Evolutionary conservation across 2,329 filamentous ascomycete genomes (phyloP), one percentile per base, ranked within the genome.

Genomic region (Niveomyces coronatus): DNA sequence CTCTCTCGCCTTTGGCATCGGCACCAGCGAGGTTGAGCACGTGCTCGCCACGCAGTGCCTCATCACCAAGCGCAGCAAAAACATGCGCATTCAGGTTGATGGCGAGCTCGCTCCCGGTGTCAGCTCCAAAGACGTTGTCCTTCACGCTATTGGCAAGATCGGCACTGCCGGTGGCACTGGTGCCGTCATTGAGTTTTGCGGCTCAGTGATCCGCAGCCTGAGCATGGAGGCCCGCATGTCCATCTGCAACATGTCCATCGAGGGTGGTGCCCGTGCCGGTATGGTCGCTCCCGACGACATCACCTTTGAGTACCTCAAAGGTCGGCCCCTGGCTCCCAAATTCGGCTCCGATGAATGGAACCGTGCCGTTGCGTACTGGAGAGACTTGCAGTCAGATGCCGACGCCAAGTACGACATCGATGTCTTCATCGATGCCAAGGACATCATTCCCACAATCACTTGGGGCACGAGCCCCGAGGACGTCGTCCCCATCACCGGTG

Each of bases 181-280:
- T 45, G 81, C 83, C 37, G 91, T 96, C 47, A 95, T 98, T 53
- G 91, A 98, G 67, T 98, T 89, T 68, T 94, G 87, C 56, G 91
- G 91, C 43, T 94, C 88, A 36, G 85, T 91, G 44, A 95, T 98
- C 57, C 79, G 86, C 50, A 67, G 64, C 44, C 70, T 96, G 51
- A 94, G 85, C 62, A 94, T 98, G 76, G 91, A 96, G 64, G 91
- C 89, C 30, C 79, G 91, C 49, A 96, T 98, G 91, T 95, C 88
- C 46, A 94, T 98, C 59, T 96, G 91, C 70, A 98, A 98, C 69
- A 96, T 96, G 91, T 87, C 88, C 11, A 95, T 96, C 50, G 91
- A 98, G 69, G 91, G 74, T 49, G 91, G 91, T 62, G 91, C 91
- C 33, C 76, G 91, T 64, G 89, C 89, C 44, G 91, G 91, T 49